Evolutionary conservation across 2,329 filamentous ascomycete genomes (phyloP).

Genomic region (Ceratocystis variospora): DNA sequence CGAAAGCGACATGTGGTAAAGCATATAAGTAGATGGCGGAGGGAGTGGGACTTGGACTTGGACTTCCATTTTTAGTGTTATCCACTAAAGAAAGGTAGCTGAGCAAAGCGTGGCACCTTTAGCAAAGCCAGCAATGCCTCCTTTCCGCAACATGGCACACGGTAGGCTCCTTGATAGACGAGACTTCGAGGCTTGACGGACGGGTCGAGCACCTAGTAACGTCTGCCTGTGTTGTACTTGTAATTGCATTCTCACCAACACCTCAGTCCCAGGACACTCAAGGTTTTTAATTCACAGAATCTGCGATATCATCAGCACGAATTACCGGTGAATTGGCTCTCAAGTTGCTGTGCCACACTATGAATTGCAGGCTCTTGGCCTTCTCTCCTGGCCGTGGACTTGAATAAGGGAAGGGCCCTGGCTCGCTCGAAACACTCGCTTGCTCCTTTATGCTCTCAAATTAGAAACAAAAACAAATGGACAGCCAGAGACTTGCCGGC

Average conservation of each 20-base stretch:
- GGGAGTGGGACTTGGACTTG: not conserved
- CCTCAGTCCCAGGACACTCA: too few species aligned
- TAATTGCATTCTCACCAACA: too few species aligned
- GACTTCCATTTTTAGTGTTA: not conserved
- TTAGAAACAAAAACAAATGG: not conserved
- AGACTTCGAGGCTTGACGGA: too few species aligned
- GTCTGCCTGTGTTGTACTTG: too few species aligned
- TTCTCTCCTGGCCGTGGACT: not conserved
- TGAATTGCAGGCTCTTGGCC: not conserved
- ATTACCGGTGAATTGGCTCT: not conserved
- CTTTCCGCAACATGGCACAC: not conserved
- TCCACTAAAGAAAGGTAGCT: not conserved
- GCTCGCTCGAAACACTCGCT: constrained; percentile 4
- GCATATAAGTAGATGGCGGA: constrained; percentile 2
- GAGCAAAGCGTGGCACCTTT: not conserved
- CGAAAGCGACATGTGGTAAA: not conserved
- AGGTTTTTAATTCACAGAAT: too few species aligned
- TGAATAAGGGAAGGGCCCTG: not conserved
- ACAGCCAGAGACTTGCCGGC: too few species aligned
- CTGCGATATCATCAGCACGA: too few species aligned
- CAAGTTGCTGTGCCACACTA: not conserved
- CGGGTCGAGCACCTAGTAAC: too few species aligned
- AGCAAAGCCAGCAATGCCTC: not conserved
- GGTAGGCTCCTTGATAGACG: too few species aligned
- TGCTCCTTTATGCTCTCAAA: not conserved